Percentiles rank a stretch among this genome's conserved stretches.
phyloP scores from a whole-genome alignment of 352 stramenopile species.

The Globisporangium uncinulatum region DNA sequence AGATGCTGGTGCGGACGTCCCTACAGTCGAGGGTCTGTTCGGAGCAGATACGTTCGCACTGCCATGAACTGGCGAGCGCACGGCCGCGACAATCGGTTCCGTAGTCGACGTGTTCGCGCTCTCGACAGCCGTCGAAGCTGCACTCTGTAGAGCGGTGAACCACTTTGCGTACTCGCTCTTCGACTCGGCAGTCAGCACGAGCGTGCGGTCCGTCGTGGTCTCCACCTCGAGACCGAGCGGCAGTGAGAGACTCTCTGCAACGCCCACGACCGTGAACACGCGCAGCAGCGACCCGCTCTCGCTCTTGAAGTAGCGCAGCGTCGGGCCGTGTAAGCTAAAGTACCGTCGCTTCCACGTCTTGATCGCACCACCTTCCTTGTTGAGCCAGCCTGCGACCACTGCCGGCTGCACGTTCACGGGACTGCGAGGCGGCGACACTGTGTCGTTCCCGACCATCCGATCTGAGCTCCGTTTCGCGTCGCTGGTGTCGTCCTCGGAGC shows the following conservation, averaged over 20 bases:
- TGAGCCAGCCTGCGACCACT: constrained; percentile 56
- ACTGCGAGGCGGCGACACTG: not conserved
- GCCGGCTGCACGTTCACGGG: not conserved
- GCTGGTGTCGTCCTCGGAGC: constrained; percentile 13
- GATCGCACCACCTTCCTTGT: constrained; percentile 53
- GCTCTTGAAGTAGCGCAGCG: constrained; percentile 75
- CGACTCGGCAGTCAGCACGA: constrained; percentile 58
- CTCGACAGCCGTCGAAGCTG: constrained; percentile 33
- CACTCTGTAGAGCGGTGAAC: constrained; percentile 17
- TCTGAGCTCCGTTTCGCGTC: not conserved
- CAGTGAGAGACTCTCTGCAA: constrained; percentile 27
- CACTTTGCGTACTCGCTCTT: constrained; percentile 63
- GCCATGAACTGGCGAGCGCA: not conserved
- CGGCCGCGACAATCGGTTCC: not conserved
- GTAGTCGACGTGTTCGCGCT: not conserved
- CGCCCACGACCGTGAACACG: constrained; percentile 30
- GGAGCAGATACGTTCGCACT: too few relatives aligned
- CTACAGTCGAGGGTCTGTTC: not conserved
- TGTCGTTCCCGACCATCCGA: not conserved
- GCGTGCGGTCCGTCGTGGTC: constrained; percentile 33
- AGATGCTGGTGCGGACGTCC: not conserved
- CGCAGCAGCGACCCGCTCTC: constrained; percentile 47
- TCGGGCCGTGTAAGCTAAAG: constrained; percentile 66
- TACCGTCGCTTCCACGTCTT: constrained; percentile 76
- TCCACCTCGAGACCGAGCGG: constrained; percentile 41